A percentile compares a stretch with the other conserved stretches of the same genome.
These are phyloP conservation scores for Theobroma cacao DNA, from an alignment of 345 rosid genomes.

Conservation along the genomic window DNA sequence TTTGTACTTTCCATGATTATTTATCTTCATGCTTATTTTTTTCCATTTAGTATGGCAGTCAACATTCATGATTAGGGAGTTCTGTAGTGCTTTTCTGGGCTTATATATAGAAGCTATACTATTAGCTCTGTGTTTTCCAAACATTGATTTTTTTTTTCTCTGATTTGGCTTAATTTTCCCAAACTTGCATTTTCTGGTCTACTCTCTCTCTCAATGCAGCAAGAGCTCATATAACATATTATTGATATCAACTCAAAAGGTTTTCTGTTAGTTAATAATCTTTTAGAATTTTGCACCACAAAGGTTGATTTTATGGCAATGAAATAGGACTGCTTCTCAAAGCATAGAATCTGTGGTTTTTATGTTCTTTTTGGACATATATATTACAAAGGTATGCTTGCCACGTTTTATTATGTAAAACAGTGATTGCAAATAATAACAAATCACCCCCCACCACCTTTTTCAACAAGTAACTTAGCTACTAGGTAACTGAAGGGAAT, in stretches of 20 bases:
- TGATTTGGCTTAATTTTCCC: neutral
- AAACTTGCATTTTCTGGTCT: neutral
- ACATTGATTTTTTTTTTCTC: neutral
- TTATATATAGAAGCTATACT: neutral
- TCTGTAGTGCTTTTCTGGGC: neutral
- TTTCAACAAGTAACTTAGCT: neutral
- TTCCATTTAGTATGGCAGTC: neutral
- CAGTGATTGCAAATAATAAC: neutral
- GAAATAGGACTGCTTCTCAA: neutral
- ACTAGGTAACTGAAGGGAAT: neutral
- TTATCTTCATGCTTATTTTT: neutral
- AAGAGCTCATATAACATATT: neutral
- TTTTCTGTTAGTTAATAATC: neutral
- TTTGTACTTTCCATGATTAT: constrained; percentile 5
- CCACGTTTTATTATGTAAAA: neutral
- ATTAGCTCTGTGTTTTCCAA: neutral
- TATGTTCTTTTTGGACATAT: neutral
- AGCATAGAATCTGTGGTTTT: neutral
- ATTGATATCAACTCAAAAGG: neutral
- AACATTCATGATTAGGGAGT: neutral
- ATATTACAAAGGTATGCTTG: neutral
- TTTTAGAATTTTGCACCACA: neutral
- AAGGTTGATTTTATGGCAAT: constrained; percentile 4
- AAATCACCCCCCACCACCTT: neutral
- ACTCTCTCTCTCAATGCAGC: neutral